Percentiles rank a stretch among this genome's conserved stretches.
Evolutionary conservation across 192 early-diverging fungal species (phyloP).

Genomic region (Endogone sp.): DNA sequence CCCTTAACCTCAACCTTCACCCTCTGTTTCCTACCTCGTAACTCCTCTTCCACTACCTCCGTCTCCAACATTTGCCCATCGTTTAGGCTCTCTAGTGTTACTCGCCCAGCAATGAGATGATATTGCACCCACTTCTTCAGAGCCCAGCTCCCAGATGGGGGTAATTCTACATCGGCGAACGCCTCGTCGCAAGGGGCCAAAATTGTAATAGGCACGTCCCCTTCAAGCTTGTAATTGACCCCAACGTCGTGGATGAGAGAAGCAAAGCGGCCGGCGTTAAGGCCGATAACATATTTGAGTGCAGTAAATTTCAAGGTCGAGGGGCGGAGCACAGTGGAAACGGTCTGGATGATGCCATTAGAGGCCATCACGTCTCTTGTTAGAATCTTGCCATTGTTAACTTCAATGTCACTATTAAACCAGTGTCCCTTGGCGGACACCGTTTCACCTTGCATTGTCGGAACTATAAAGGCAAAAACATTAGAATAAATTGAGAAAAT

Average conservation of each 20-base stretch:
- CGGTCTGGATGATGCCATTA: constrained; percentile 42
- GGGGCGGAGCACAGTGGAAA: constrained; percentile 32
- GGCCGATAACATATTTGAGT: background rate
- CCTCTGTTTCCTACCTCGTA: background rate
- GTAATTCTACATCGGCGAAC: constrained; percentile 34
- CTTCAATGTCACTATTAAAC: background rate
- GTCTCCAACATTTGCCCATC: constrained; percentile 52
- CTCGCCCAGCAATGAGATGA: constrained; percentile 57
- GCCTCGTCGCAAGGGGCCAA: constrained; percentile 63
- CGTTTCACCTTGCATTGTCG: background rate
- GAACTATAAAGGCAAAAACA: background rate
- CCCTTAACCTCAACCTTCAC: background rate
- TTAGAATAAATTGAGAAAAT: background rate
- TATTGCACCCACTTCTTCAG: constrained; percentile 54
- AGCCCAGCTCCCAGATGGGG: constrained; percentile 33
- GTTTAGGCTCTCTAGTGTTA: constrained; percentile 36
- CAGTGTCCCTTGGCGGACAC: background rate
- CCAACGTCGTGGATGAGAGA: constrained; percentile 48
- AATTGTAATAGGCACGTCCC: constrained; percentile 50
- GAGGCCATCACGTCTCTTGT: constrained; percentile 33
- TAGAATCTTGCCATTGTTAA: background rate
- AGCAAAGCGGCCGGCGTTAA: constrained; percentile 12
- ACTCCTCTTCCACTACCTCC: constrained; percentile 28
- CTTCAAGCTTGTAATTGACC: constrained; percentile 54
- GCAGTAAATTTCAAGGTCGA: constrained; percentile 8